Evolutionary conservation across 768 basidiomycete species (phyloP), one percentile per base, ranked within the genome.

Genomic region (Porpolomopsis calyptriformis): DNA sequence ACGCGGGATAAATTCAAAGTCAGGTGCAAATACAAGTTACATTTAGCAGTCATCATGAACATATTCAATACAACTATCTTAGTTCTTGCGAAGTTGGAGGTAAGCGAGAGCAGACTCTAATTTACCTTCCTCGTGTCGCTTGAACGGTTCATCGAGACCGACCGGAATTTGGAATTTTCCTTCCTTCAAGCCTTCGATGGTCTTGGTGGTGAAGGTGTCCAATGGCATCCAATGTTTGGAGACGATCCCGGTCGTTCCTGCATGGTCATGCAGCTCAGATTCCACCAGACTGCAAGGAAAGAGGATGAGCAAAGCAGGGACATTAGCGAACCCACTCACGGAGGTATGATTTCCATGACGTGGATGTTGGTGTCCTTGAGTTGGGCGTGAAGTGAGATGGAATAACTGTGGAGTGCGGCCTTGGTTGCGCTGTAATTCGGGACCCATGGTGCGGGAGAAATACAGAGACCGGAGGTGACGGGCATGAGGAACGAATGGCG

Each of bases 241-340:
- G 10, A 77, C 53, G 16, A 42, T 55, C 42, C 66, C 64, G 0
- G 71, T 70, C 0, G 66, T 77, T 39, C 74, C 77, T 70, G 52
- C 52, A 76, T 77, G 65, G 51, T 78, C 77, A 53, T 81, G 77
- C 24, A 80, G 61, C 52, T 80, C 78, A 2, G 76, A 78, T 58
- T 80, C 78, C 7, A 77, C 74, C 7, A 80, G 63, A 9, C 76
- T 78, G 44, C 8, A 16, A 34, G 22, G 37, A 43, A 27, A 37
- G 36, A 24, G 8, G 45, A 6, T 8, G n/a, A 34, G 10, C 45
- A 7, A 20, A 4, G 14, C 43, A 16, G 4, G 39, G 8, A 20
- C 22, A 52, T 16, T 29, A 33, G 27, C n/a, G 10, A 27, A 4
- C 18, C 16, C 9, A 65, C 74, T 55, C 46, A 80, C 73, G 79